Percentiles rank a stretch among this genome's conserved stretches.
phyloP scores from a whole-genome alignment of 2,329 filamentous ascomycete genomes.

The Fusarium redolens region DNA sequence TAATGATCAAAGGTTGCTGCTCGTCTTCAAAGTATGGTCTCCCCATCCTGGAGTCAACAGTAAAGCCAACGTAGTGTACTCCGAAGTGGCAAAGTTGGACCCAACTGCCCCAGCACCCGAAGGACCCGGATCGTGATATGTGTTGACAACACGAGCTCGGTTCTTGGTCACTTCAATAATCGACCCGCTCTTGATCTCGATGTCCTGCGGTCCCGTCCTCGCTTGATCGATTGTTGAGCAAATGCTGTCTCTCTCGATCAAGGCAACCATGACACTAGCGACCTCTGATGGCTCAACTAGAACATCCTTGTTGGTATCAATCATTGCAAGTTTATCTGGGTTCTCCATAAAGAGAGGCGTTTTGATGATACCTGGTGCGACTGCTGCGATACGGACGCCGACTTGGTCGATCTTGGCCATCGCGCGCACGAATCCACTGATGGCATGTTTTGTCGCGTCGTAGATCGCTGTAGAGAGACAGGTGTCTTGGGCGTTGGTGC shows the following conservation, averaged over 20 bases:
- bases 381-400: background rate
- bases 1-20: background rate
- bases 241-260: background rate
- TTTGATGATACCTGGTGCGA: background rate
- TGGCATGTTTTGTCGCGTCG: background rate
- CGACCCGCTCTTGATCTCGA: background rate
- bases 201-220: background rate
- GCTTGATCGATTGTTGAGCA: background rate
- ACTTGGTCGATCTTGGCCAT: background rate
- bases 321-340: background rate
- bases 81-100: background rate
- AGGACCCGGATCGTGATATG: background rate
- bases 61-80: background rate
- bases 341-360: background rate
- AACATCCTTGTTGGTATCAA: background rate
- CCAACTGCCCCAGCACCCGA: background rate
- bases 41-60: background rate
- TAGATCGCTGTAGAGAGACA: background rate
- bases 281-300: background rate
- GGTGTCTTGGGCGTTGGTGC: background rate
- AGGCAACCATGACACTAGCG: background rate
- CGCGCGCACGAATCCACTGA: background rate
- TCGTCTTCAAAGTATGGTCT: background rate
- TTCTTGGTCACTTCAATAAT: background rate
- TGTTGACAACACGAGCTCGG: background rate